phyloP scores from a whole-genome alignment of 345 rosid species.

The Arabis hirsuta region DNA sequence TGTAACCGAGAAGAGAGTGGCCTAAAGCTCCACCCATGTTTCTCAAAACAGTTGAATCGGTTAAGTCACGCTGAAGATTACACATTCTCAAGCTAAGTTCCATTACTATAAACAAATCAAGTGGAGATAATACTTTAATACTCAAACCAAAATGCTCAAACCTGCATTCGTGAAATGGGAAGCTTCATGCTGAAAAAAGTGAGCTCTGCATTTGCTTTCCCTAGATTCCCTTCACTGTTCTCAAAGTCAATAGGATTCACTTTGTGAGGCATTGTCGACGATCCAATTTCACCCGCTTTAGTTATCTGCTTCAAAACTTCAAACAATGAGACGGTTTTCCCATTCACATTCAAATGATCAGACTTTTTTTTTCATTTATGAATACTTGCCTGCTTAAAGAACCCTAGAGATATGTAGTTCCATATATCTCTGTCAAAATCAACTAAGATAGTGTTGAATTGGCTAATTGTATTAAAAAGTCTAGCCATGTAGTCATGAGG shows the following conservation, averaged over 20 bases:
- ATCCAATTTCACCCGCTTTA: constrained; percentile 90
- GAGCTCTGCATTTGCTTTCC: constrained; percentile 83
- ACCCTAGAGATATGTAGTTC: constrained; percentile 86
- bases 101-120: neutral
- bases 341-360: neutral
- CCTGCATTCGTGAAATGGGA: constrained; percentile 96
- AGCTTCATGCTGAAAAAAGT: constrained; percentile 74
- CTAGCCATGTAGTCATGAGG: constrained; percentile 87
- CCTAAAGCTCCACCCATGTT: constrained; percentile 94
- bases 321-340: constrained; percentile 15
- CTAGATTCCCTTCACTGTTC: constrained; percentile 96
- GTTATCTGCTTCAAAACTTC: constrained; percentile 63
- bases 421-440: constrained; percentile 88
- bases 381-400: constrained; percentile 79
- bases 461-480: constrained; percentile 59
- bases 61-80: constrained; percentile 79
- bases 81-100: constrained; percentile 3
- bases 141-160: constrained; percentile 30
- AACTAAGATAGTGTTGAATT: constrained; percentile 66
- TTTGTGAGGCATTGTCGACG: constrained; percentile 98
- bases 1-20: constrained; percentile 95
- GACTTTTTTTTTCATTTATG: neutral
- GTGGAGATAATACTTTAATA: neutral
- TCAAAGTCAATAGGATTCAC: constrained; percentile 97
- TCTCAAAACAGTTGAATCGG: constrained; percentile 94